Base-by-base conservation (phyloP, 202 grass and related monocot genomes). In the Setaria italica region DNA sequence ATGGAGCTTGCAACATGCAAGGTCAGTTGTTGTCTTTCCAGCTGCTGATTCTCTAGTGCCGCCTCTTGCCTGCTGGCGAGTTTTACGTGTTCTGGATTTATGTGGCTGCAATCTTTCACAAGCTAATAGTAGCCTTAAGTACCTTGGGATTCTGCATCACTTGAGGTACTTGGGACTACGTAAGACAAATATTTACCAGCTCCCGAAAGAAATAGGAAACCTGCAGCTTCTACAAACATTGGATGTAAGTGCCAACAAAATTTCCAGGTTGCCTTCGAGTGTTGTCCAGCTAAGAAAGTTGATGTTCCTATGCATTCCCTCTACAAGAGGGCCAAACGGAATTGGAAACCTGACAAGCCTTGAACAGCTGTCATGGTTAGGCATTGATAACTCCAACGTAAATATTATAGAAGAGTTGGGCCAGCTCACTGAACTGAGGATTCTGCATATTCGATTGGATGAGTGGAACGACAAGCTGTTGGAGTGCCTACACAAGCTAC, bases 401-500 rank as follows among this genome's bases (percentile, higher is more conserved):
- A 32, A 45, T 1, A 69, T 43, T 19, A 6, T 69, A 69, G 9
- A 45, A 45, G 66, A 69, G 9, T 17, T 46, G 19, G 4, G 67
- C 9, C 7, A 21, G 3, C 67, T 21, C 6, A 21, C 67, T 2
- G 41, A 70, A 4, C 1, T 45, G 1, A 46, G 6, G 20, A 0
- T 0, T 6, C 7, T 39, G 2, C 0, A 0, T 0, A 39, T 39
- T 67, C 0, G 0, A 8, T 37, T 16, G 13, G 10, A 62, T 0
- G 0, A 35, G 6, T 37, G 11, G 29, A 16, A 25, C 0, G 20
- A 7, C 4, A 16, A 7, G 1, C 14, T 67, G 32, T 2, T 39
- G 13, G 63, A 67, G 15, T 9, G 33, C 14, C 33, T 67, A 39
- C 0, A 2, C 14, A 67, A 39, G 32, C 14, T 67, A 7, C 14